Evolutionary conservation across 371 early-diverging fungal species (phyloP), one percentile per base, ranked within the genome.

Genomic region (Capniomyces stellatus): DNA sequence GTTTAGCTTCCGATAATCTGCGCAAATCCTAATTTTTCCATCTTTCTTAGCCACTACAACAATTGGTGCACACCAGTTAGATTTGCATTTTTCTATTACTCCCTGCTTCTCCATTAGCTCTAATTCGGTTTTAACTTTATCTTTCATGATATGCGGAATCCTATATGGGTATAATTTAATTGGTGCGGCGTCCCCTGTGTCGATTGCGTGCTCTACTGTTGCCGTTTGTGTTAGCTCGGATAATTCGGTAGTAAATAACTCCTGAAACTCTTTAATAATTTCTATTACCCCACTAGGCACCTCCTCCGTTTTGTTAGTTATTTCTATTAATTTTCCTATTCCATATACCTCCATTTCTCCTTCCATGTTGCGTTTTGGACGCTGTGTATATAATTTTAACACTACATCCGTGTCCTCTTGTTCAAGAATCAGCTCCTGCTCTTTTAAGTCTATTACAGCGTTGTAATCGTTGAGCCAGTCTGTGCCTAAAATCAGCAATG

Each of bases 1-100:
- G 60, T 78, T 78, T 1, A 79, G 58, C 0, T 53, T 64, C 1
- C 72, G 60, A 47, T 74, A 80, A 40, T 78, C 62, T 21, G 55
- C 28, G 23, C 67, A 74, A 41, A 75, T 54, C 0, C 71, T 61
- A 25, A 75, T 10, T 1, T 51, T 18, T 2, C 78, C 76, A 30
- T 73, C 70, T 31, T 75, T 75, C 58, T 79, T 75, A 3, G 59
- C 55, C 0, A 74, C 77, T 44, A 27, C 46, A 19, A 44, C 46
- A 23, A 44, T 44, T n/a, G 46, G 46, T n/a, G 46, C 46, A n/a
- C 46, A 44, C 46, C 46, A 44, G 8, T 44, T 27, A 19, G 46
- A 44, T n/a, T 4, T 4, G 19, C 19, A 44, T 44, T n/a, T 44
- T 19, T 44, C 46, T 22, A 44, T 44, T 8, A 44, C 27, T 8